Conservation (phyloP, 2,329 filamentous ascomycete species). For the Ceratocystiopsis sp. region DNA sequence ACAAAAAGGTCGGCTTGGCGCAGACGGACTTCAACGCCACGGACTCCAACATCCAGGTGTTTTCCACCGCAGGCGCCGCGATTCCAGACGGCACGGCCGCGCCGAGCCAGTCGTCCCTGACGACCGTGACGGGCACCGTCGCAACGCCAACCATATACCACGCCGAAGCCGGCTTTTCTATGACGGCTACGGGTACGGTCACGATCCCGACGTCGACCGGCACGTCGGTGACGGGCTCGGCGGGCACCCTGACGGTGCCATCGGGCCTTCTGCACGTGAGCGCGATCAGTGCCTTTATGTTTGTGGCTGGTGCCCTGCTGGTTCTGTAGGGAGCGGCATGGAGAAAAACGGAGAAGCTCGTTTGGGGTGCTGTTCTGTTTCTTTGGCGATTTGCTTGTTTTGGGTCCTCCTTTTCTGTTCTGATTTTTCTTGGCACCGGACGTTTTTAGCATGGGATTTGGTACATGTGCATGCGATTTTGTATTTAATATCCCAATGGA, state of each 20-base stretch:
- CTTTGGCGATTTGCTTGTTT: no score
- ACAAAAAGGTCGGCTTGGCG: slow-evolving; percentile 38
- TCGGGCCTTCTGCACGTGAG: slow-evolving; percentile 3
- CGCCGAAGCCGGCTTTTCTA: slow-evolving; percentile 20
- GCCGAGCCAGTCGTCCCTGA: slow-evolving; percentile 21
- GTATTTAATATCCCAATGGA: no score
- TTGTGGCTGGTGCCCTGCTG: slow-evolving; percentile 5
- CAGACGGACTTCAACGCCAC: slow-evolving; percentile 38
- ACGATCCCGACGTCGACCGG: no score
- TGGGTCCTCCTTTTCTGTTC: no score
- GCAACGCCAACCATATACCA: slow-evolving; percentile 16
- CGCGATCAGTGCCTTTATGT: slow-evolving; percentile 3
- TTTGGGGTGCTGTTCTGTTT: no score
- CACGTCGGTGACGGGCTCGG: slow-evolving; percentile 2
- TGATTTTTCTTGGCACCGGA: no score
- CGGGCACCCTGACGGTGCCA: background rate
- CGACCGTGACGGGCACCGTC: slow-evolving; percentile 10
- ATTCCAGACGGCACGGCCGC: slow-evolving; percentile 33
- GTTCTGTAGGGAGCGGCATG: background rate
- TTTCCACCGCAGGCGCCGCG: slow-evolving; percentile 28
- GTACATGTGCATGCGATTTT: no score
- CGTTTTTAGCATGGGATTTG: no score
- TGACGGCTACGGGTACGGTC: background rate
- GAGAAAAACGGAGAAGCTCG: no score
- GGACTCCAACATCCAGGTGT: slow-evolving; percentile 29